A percentile compares a stretch with the other conserved stretches of the same genome.
Conservation (phyloP, 129 eudicot species). For the Escallonia rubra region DNA sequence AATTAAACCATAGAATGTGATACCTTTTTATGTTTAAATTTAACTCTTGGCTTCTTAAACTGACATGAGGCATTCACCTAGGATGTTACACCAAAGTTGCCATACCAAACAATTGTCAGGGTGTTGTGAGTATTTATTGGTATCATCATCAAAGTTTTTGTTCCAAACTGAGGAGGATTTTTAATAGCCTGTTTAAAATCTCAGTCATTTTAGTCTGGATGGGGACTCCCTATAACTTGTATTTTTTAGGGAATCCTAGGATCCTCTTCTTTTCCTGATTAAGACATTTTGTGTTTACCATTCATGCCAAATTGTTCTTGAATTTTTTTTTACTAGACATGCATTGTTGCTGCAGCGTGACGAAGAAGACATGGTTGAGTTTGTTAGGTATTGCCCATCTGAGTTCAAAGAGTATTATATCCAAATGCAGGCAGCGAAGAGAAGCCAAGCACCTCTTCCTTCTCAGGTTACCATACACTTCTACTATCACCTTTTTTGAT, state of each 20-base stretch:
- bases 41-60: no score
- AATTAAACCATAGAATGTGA: no score
- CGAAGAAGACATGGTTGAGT: constrained; percentile 82
- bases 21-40: no score
- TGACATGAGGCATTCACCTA: no score
- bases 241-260: not conserved
- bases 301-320: not conserved
- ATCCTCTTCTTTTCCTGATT: constrained; percentile 1
- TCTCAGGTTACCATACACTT: constrained; percentile 57
- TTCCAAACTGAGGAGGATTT: no score
- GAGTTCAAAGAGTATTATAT: constrained; percentile 90
- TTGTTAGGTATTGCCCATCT: constrained; percentile 65
- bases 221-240: no score
- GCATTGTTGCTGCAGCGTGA: constrained; percentile 59
- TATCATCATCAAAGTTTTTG: no score
- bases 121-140: no score
- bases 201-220: no score
- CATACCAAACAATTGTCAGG: no score
- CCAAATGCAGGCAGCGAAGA: constrained; percentile 94
- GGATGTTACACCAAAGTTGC: no score
- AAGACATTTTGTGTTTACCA: constrained; percentile 1
- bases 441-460: constrained; percentile 95
- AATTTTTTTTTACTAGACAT: not conserved
- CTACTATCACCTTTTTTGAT: not conserved
- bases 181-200: no score